These are phyloP conservation scores for Xylaria intraflava DNA, from an alignment of 495 filamentous ascomycete species.

Conservation along the genomic window DNA sequence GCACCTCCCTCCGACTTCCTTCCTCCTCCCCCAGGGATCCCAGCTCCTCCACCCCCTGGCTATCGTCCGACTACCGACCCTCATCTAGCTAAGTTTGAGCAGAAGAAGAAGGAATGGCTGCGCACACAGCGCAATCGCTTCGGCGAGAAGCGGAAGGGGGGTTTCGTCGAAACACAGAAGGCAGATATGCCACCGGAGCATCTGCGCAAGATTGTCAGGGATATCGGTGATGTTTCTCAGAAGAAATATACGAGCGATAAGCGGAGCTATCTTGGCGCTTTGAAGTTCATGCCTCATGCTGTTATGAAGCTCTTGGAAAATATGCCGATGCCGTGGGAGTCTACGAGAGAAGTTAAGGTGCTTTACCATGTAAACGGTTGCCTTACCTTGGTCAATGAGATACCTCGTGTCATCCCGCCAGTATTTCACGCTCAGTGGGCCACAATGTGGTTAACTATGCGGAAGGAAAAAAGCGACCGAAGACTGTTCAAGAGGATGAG, in stretches of 20 bases:
- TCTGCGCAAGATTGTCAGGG: slow-evolving; percentile 94
- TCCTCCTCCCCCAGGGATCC: slow-evolving; percentile 55
- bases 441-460: slow-evolving; percentile 98
- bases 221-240: slow-evolving; percentile 98
- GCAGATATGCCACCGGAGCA: slow-evolving; percentile 98
- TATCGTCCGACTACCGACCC: slow-evolving; percentile 80
- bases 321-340: slow-evolving; percentile 99
- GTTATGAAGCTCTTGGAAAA: slow-evolving; percentile 98
- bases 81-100: slow-evolving; percentile 86
- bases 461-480: slow-evolving; percentile 93
- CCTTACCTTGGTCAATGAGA: slow-evolving; percentile 94
- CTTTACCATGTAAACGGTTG: slow-evolving; percentile 98
- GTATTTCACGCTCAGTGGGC: slow-evolving; percentile 99
- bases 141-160: slow-evolving; percentile 91
- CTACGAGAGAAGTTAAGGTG: slow-evolving; percentile 89
- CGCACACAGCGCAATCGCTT: slow-evolving; percentile 88
- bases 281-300: slow-evolving; percentile 99
- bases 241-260: slow-evolving; percentile 99
- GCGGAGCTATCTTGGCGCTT: slow-evolving; percentile 89
- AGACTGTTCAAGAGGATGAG: slow-evolving; percentile 98
- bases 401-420: slow-evolving; percentile 92
- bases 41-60: slow-evolving; percentile 82
- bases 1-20: slow-evolving; percentile 64
- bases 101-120: slow-evolving; percentile 99
- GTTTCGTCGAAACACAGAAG: slow-evolving; percentile 96